A percentile compares a stretch with the other conserved stretches of the same genome.
phyloP scores from a whole-genome alignment of 192 early-diverging fungal genomes.

The Coemansia sp. region DNA sequence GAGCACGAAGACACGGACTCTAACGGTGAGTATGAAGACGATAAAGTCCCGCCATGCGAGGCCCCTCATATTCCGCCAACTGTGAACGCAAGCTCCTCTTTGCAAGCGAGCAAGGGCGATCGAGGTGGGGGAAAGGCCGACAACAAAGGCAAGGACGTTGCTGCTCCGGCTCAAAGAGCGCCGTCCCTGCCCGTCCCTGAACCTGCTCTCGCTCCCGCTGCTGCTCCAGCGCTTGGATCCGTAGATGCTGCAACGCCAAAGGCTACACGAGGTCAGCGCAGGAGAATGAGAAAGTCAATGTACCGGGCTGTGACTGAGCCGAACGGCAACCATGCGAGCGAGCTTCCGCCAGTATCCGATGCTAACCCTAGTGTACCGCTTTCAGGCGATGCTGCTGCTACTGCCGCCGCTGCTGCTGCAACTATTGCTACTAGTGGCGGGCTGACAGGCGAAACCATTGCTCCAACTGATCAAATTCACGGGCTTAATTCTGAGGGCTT shows the following conservation, averaged over 20 bases:
- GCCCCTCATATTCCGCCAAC: neutral
- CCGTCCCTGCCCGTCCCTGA: neutral
- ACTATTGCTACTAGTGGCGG: neutral
- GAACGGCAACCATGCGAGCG: neutral
- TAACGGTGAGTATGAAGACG: slow-evolving; percentile 11
- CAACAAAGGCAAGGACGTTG: neutral
- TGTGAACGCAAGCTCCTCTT: neutral
- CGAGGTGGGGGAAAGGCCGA: neutral
- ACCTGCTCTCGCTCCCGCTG: neutral
- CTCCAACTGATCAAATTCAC: neutral
- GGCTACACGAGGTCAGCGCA: neutral
- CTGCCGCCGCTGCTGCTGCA: no score
- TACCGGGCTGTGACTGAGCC: neutral
- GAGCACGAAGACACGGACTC: neutral
- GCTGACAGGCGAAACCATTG: neutral
- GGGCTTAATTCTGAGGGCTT: neutral
- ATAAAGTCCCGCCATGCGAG: neutral
- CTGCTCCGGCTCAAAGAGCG: neutral
- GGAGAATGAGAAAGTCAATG: neutral
- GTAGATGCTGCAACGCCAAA: neutral
- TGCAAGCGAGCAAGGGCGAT: neutral
- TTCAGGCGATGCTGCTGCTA: neutral
- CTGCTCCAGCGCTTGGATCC: neutral
- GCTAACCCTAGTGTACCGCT: neutral
- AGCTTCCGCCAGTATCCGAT: neutral